Percentiles rank a stretch among this genome's conserved stretches.
These are phyloP conservation scores for Adenanthera pavonina DNA, from an alignment of 306 rosid genomes.

Conservation along the genomic window DNA sequence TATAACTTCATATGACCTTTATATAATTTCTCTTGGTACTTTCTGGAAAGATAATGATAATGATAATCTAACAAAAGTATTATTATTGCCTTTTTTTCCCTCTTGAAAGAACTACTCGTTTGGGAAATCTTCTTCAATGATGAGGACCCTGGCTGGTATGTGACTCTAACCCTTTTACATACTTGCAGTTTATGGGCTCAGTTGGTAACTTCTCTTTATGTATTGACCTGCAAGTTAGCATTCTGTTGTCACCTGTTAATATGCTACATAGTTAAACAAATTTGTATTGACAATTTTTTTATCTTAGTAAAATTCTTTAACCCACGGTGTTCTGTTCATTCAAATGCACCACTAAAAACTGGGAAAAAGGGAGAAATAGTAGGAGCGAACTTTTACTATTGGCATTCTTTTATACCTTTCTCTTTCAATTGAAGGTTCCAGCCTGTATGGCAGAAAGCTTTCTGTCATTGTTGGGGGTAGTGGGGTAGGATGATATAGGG, in stretches of 20 bases:
- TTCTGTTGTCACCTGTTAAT: slow-evolving; percentile 7
- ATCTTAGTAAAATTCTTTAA: not conserved
- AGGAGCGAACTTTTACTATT: slow-evolving; percentile 23
- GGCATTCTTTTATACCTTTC: slow-evolving; percentile 10
- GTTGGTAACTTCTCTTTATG: slow-evolving; percentile 17
- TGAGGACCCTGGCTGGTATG: slow-evolving; percentile 94
- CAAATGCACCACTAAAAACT: not conserved
- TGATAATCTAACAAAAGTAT: slow-evolving; percentile 20
- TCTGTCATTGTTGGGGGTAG: slow-evolving; percentile 2
- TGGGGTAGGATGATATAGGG: slow-evolving; percentile 15
- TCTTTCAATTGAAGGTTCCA: slow-evolving; percentile 29
- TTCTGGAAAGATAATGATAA: slow-evolving; percentile 7
- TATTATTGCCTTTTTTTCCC: slow-evolving; percentile 19
- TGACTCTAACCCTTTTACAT: slow-evolving; percentile 40
- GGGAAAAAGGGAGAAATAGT: not conserved
- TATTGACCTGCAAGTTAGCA: slow-evolving; percentile 21
- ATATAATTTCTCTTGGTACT: slow-evolving; percentile 8
- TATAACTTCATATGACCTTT: slow-evolving; percentile 1
- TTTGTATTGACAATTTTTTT: not conserved
- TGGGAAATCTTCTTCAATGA: slow-evolving; percentile 93
- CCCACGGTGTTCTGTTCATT: not conserved
- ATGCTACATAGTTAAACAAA: slow-evolving; percentile 1
- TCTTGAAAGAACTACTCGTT: slow-evolving; percentile 77
- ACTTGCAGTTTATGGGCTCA: slow-evolving; percentile 30
- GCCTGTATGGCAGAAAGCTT: slow-evolving; percentile 13